Evolutionary conservation across 371 early-diverging fungal genomes (phyloP).

Genomic region (Nematocida displodere): DNA sequence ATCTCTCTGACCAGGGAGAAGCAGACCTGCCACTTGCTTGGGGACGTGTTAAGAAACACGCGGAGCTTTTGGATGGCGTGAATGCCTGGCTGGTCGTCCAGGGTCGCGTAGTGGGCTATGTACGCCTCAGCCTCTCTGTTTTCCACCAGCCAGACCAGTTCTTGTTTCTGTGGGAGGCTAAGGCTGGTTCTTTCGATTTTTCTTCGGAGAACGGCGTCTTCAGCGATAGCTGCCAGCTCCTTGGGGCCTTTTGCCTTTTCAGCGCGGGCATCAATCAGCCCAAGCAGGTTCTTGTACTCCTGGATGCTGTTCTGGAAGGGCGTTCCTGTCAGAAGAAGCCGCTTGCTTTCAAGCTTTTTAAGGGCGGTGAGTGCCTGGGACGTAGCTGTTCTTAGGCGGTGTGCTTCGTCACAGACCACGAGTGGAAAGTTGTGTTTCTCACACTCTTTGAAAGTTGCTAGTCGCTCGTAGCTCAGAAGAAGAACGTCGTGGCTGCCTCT

Average conservation of each 20-base stretch:
- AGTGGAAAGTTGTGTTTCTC: constrained; percentile 80
- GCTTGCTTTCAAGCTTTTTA: constrained; percentile 74
- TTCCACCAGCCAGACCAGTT: constrained; percentile 38
- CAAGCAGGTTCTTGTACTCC: constrained; percentile 95
- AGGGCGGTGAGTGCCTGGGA: constrained; percentile 81
- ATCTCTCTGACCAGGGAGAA: background rate
- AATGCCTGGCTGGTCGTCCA: background rate
- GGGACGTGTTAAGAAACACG: background rate
- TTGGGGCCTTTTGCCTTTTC: constrained; percentile 11
- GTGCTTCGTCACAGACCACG: constrained; percentile 94
- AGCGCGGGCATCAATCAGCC: constrained; percentile 73
- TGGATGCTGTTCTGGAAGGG: constrained; percentile 93
- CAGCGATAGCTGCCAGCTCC: constrained; percentile 40
- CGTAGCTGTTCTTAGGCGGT: constrained; percentile 93
- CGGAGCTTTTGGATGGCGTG: constrained; percentile 45
- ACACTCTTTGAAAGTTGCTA: constrained; percentile 75
- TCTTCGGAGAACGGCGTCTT: constrained; percentile 36
- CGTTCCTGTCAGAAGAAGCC: constrained; percentile 91
- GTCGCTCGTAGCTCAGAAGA: constrained; percentile 91
- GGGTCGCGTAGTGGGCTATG: background rate
- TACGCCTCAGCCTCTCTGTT: constrained; percentile 39
- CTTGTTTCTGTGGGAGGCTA: constrained; percentile 34
- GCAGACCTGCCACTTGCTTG: constrained; percentile 42
- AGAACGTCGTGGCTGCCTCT: constrained; percentile 76
- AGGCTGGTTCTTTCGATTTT: constrained; percentile 45